Percentiles rank a stretch among this genome's conserved stretches.
These are phyloP conservation scores for Sarcodon sp. DNA, from an alignment of 768 basidiomycete genomes.

Conservation along the genomic window DNA sequence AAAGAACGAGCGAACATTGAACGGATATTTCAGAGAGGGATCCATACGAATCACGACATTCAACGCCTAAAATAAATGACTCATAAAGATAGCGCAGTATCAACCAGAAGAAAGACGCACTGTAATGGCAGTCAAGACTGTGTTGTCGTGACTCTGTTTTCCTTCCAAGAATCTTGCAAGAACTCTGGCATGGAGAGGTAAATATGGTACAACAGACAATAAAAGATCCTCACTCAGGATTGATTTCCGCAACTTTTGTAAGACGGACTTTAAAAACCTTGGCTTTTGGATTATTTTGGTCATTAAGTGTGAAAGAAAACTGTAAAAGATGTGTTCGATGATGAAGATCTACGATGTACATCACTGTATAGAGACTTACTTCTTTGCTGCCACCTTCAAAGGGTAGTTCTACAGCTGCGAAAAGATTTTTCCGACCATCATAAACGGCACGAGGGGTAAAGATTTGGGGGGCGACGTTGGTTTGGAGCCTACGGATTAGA, in stretches of 20 bases:
- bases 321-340: slow-evolving; percentile 14
- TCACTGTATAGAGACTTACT: slow-evolving; percentile 19
- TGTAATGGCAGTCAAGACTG: slow-evolving; percentile 53
- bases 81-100: neutral
- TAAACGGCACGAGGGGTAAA: slow-evolving; percentile 69
- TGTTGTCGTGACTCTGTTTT: slow-evolving; percentile 54
- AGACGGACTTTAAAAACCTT: slow-evolving; percentile 58
- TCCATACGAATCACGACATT: slow-evolving; percentile 71
- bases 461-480: slow-evolving; percentile 38
- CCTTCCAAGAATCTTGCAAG: slow-evolving; percentile 52
- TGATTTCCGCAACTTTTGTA: slow-evolving; percentile 61
- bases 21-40: slow-evolving; percentile 54
- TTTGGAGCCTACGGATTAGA: slow-evolving; percentile 52
- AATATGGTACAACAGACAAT: slow-evolving; percentile 10
- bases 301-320: slow-evolving; percentile 48
- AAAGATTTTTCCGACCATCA: slow-evolving; percentile 72
- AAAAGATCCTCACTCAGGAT: slow-evolving; percentile 56
- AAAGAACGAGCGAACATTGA: slow-evolving; percentile 68
- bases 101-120: slow-evolving; percentile 18
- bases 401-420: slow-evolving; percentile 45
- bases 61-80: slow-evolving; percentile 31
- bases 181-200: slow-evolving; percentile 26
- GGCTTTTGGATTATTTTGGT: slow-evolving; percentile 21
- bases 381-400: slow-evolving; percentile 39
- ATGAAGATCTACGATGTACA: neutral